Conservation (phyloP, 192 early-diverging fungal genomes). For the Backusella westeae region DNA sequence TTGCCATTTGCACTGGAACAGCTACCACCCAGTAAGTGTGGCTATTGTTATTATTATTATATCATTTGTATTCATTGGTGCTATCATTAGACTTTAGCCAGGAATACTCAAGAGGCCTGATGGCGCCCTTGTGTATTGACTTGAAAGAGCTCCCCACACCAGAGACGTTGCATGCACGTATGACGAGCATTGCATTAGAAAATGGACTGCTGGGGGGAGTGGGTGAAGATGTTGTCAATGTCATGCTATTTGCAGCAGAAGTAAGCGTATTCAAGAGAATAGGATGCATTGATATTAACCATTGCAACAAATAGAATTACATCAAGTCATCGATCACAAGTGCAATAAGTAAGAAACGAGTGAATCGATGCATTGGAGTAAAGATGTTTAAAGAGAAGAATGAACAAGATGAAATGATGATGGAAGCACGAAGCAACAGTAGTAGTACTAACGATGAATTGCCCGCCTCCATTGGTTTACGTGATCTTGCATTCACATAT, state of each 20-base stretch:
- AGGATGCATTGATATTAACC: background rate
- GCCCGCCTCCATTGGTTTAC: conserved; percentile 41
- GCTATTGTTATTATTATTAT: background rate
- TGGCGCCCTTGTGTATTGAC: conserved; percentile 65
- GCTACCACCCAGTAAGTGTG: conserved; percentile 46
- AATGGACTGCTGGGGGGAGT: conserved; percentile 66
- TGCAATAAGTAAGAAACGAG: conserved; percentile 62
- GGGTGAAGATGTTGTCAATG: conserved; percentile 56
- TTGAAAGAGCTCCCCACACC: conserved; percentile 64
- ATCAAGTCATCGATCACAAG: conserved; percentile 67
- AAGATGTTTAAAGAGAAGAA: background rate
- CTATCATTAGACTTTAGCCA: conserved; percentile 22
- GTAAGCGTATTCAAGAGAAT: conserved; percentile 14
- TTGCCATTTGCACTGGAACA: conserved; percentile 47
- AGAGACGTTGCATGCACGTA: conserved; percentile 60
- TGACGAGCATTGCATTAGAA: conserved; percentile 68
- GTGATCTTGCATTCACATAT: conserved; percentile 65
- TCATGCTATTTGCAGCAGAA: conserved; percentile 67
- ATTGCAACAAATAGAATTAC: conserved; percentile 41
- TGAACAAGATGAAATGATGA: background rate
- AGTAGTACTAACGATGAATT: conserved; percentile 8
- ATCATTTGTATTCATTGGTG: background rate
- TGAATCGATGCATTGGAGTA: conserved; percentile 57
- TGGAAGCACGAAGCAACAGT: conserved; percentile 17
- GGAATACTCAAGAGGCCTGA: conserved; percentile 67